phyloP scores from a whole-genome alignment of 257 asterid genomes.

The Plectranthus barbatus region DNA sequence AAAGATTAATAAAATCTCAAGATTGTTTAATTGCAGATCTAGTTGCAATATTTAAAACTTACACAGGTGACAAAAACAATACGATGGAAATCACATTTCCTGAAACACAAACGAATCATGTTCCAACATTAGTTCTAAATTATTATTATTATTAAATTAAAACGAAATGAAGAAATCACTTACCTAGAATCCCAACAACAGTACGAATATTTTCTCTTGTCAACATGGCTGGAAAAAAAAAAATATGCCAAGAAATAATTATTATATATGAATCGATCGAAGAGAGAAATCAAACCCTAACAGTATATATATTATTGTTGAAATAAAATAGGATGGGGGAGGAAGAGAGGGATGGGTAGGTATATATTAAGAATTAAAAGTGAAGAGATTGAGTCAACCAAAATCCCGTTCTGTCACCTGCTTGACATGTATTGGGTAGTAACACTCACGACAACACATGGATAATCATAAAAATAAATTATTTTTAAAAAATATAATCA shows the following conservation, averaged over 20 bases:
- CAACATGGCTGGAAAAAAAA: slow-evolving; percentile 23
- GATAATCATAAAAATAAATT: neutral
- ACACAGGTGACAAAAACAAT: slow-evolving; percentile 73
- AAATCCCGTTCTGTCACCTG: slow-evolving; percentile 23
- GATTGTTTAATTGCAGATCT: no score
- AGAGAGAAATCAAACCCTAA: neutral
- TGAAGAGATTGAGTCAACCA: slow-evolving; percentile 6
- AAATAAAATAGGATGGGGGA: neutral
- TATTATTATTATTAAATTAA: no score
- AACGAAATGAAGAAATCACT: slow-evolving; percentile 5
- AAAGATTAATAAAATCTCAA: no score
- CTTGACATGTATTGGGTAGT: slow-evolving; percentile 47
- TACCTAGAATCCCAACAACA: slow-evolving; percentile 61
- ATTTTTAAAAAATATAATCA: neutral
- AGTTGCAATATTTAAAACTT: slow-evolving; percentile 34
- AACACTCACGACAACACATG: slow-evolving; percentile 25
- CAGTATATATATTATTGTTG: neutral
- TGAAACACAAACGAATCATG: slow-evolving; percentile 25
- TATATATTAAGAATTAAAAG: slow-evolving; percentile 20
- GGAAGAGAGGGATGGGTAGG: neutral
- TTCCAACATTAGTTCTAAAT: no score
- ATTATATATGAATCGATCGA: neutral
- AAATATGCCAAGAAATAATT: no score
- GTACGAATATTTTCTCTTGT: slow-evolving; percentile 40
- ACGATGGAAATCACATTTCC: slow-evolving; percentile 63